These are phyloP conservation scores for Carallia pectinifolia DNA, from an alignment of 345 rosid species.

Conservation along the genomic window DNA sequence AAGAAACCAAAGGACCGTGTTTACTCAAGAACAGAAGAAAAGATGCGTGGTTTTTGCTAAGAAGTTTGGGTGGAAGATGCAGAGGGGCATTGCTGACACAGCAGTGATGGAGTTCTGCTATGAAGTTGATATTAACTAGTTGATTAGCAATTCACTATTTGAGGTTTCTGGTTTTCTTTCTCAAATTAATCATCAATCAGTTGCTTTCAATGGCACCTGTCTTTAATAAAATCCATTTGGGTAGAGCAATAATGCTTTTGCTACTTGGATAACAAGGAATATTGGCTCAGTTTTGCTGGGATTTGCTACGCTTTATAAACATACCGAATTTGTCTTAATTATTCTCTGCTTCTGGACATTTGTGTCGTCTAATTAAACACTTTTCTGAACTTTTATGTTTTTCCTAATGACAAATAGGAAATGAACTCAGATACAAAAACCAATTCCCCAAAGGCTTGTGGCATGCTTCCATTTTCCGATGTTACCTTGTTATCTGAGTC, in stretches of 20 bases:
- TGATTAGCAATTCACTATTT: no score
- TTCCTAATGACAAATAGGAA: neutral
- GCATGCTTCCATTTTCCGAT: slow-evolving; percentile 15
- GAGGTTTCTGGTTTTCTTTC: no score
- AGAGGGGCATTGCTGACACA: slow-evolving; percentile 46
- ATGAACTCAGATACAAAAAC: neutral
- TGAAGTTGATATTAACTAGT: slow-evolving; percentile 30
- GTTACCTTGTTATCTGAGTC: slow-evolving; percentile 18
- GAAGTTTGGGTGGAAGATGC: slow-evolving; percentile 70
- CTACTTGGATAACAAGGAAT: no score
- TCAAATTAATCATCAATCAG: no score
- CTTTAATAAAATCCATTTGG: no score
- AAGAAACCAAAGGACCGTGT: slow-evolving; percentile 62
- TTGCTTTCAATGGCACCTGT: no score
- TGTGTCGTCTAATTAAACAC: no score
- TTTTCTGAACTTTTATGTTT: neutral
- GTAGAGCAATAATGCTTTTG: no score
- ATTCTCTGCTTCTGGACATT: no score
- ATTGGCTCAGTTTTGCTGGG: no score
- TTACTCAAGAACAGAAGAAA: slow-evolving; percentile 62
- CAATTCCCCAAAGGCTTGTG: neutral
- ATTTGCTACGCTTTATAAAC: no score
- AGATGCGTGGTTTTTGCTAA: slow-evolving; percentile 66
- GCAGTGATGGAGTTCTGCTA: slow-evolving; percentile 49
- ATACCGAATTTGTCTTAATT: no score